Base-by-base conservation (phyloP, 225 moss, liverwort and hornwort species). In the Climacium dendroides region DNA sequence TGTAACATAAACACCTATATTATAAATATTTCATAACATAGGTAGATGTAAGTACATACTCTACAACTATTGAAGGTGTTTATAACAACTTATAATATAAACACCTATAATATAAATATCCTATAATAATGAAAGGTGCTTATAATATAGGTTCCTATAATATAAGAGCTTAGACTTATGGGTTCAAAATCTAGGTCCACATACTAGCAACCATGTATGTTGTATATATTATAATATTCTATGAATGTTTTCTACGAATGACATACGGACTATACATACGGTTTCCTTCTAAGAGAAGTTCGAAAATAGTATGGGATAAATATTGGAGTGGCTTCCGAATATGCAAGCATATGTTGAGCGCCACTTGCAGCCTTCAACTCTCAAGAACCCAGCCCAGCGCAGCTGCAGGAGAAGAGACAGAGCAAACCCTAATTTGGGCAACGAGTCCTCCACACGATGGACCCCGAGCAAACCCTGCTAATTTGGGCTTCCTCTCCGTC, bases 171-270 rank as follows among this genome's bases (percentile, higher is more conserved):
- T n/a, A n/a, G n/a, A n/a, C n/a, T n/a, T n/a, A n/a, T n/a, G n/a
- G n/a, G n/a, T n/a, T n/a, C n/a, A n/a, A n/a, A n/a, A n/a, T n/a
- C n/a, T n/a, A n/a, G n/a, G n/a, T n/a, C n/a, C n/a, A n/a, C n/a
- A n/a, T n/a, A n/a, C n/a, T n/a, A n/a, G n/a, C n/a, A n/a, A n/a
- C n/a, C n/a, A n/a, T n/a, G n/a, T n/a, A n/a, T n/a, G n/a, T n/a
- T n/a, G n/a, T n/a, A n/a, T n/a, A n/a, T n/a, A n/a, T n/a, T n/a
- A n/a, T n/a, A n/a, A n/a, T n/a, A n/a, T n/a, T n/a, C n/a, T n/a
- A n/a, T n/a, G n/a, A n/a, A 0, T n/a, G 10, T 53, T 53, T n/a
- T 6, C 5, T 32, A 74, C 2, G 7, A 32, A 0, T 32, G 0
- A 0, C 4, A 5, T 32, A 19, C 1, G 7, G 1, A 32, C 29